A percentile compares a stretch with the other conserved stretches of the same genome.
Conservation (phyloP, 495 filamentous ascomycete genomes). For the Podospora bellae-mahoneyi region DNA sequence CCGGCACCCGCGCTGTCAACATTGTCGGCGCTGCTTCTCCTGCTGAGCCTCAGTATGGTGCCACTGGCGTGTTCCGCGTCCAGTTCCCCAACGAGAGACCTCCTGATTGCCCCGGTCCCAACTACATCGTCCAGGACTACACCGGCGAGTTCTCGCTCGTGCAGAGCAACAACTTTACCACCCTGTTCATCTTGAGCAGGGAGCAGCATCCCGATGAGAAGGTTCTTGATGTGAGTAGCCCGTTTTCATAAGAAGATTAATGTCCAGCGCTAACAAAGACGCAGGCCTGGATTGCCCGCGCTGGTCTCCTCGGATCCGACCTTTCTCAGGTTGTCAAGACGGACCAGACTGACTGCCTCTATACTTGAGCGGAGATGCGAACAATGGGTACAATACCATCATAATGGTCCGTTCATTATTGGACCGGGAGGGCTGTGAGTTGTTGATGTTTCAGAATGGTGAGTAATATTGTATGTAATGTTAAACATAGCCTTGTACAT, state of each 20-base stretch:
- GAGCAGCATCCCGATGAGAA: constrained; percentile 19
- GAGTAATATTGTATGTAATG: no score
- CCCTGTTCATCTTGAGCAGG: constrained; percentile 23
- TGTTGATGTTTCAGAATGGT: no score
- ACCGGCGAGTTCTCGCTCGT: constrained; percentile 25
- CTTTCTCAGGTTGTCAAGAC: constrained; percentile 23
- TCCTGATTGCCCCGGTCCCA: constrained; percentile 25
- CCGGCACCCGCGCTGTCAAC: constrained; percentile 15
- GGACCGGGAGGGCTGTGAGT: no score
- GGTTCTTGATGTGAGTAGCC: constrained; percentile 19
- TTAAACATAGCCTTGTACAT: no score
- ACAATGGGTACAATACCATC: no score
- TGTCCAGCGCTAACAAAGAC: neutral
- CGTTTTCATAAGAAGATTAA: neutral
- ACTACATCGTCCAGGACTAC: constrained; percentile 28
- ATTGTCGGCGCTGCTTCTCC: constrained; percentile 22
- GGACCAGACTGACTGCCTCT: constrained; percentile 21
- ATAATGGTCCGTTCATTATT: no score
- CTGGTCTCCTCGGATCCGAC: constrained; percentile 20
- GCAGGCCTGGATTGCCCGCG: constrained; percentile 22
- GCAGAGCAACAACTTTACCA: constrained; percentile 25
- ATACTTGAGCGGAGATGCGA: constrained; percentile 9
- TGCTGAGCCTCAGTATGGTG: constrained; percentile 20
- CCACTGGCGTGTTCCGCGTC: constrained; percentile 22
- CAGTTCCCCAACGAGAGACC: constrained; percentile 22